Evolutionary conservation across 2,329 filamentous ascomycete genomes (phyloP), one percentile per base, ranked within the genome.

Genomic region (Colletotrichum filicis): DNA sequence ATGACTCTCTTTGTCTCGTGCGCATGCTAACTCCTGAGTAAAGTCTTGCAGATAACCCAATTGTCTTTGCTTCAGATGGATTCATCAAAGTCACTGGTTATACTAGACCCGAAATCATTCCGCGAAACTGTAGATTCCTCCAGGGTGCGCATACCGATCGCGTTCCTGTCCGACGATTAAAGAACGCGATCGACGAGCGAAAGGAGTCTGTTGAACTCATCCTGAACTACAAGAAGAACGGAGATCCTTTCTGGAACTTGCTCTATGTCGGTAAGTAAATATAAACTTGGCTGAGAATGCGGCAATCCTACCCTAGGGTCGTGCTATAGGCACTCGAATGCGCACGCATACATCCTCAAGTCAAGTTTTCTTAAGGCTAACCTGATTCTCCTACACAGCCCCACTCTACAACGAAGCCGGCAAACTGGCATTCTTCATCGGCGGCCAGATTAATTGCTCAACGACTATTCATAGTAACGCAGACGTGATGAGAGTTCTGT

Each of bases 171-270:
- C 76, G 78, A 37, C 84, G 86, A 5, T 79, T 90, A 16, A 82
- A 82, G 46, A 77, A 81, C 1, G 80, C 83, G 0, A 84, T 89
- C 2, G 80, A 82, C 55, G 78, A 79, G 1, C 80, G 81, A 0
- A 81, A 87, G 55, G 87, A 88, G 69, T 83, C 81, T 0, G 84
- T 87, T 0, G 87, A 89, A 74, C 77, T 90, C 2, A 73, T 90
- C 2, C 80, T 89, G 4, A 89, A 89, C 68, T 86, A 87, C 66
- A 83, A 83, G 42, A 86, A 87, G 71, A 85, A 86, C 52, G 87
- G 87, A 7, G 82, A 85, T 26, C 86, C 87, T 0, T 90, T 89
- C 74, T 90, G 87, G 87, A 91, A 91, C 64, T 77, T 91, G 16
- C 80, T 91, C 0, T 90, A 88, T 61, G 79, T 87, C 2, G 83